Percentiles rank a stretch among this genome's conserved stretches.
These are phyloP conservation scores for Cyberlindnera mycetangii DNA, from an alignment of 805 yeast species.

Conservation along the genomic window DNA sequence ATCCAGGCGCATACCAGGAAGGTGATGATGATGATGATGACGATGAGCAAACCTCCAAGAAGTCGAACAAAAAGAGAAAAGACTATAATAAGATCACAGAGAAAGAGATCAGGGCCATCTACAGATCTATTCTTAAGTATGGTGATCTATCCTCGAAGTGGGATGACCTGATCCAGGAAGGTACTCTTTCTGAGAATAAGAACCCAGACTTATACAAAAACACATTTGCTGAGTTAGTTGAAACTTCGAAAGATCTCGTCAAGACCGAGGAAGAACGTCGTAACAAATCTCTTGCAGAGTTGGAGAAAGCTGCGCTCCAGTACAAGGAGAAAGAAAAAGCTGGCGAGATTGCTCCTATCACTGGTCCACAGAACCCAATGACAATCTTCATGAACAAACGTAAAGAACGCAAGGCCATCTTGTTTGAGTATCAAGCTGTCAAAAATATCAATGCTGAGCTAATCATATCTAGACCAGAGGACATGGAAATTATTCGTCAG, in stretches of 20 bases:
- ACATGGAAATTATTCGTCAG: constrained; percentile 63
- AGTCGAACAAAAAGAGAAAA: constrained; percentile 32
- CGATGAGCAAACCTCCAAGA: constrained; percentile 33
- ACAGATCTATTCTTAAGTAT: constrained; percentile 72
- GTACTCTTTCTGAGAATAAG: constrained; percentile 80
- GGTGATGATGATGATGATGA: constrained; percentile 40
- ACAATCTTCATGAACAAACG: constrained; percentile 60
- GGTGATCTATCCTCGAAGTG: constrained; percentile 78
- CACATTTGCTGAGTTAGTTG: constrained; percentile 70
- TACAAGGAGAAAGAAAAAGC: constrained; percentile 44
- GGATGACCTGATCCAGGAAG: constrained; percentile 87
- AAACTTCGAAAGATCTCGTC: constrained; percentile 57
- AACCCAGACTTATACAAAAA: constrained; percentile 74
- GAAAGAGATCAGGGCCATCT: constrained; percentile 80
- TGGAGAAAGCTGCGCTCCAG: constrained; percentile 58
- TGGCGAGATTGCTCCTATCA: constrained; percentile 28
- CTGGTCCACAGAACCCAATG: constrained; percentile 41
- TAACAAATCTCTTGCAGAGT: constrained; percentile 46
- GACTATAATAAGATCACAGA: constrained; percentile 65
- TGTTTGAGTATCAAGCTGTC: constrained; percentile 86
- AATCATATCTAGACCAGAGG: constrained; percentile 78
- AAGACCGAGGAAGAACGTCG: constrained; percentile 66
- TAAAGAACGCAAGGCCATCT: constrained; percentile 84
- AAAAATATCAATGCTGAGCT: constrained; percentile 90
- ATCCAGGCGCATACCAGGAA: constrained; percentile 41